Base-by-base conservation (phyloP, 202 grass and related monocot genomes). In the Carex arenaria region DNA sequence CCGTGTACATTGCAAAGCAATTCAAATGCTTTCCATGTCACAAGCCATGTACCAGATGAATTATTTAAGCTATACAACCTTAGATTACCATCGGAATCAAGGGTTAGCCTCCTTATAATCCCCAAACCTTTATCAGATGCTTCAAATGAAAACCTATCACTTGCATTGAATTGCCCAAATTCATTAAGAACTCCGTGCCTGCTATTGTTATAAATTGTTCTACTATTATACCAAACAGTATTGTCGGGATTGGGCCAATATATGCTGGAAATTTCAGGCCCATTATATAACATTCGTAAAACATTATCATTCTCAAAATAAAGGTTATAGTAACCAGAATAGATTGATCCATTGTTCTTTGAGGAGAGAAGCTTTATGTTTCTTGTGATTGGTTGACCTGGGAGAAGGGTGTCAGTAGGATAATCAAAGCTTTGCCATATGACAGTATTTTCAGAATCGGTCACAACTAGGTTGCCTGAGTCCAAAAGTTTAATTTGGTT, bases 301-400 rank as follows among this genome's bases (percentile, higher is more conserved):
- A 95, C 74, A 23, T 90, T 95, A 51, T 93, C 80, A 62, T 92
- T 93, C 67, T 93, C 90, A 60, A 93, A 95, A 59, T 92, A 91
- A 34, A 95, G 87, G 80, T 0, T 26, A 79, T 93, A 88, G 30
- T 87, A 65, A 19, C 72, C 80, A 0, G 87, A 63, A 6, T 4
- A 19, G 4, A 59, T 20, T 0, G 6, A 22, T 60, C 51, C 77
- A 0, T 47, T 20, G 49, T 26, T 42, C 2, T 36, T 38, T 64
- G 11, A 42, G n/a, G 93, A 85, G 23, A 73, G 66, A 14, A 96
- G 83, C 81, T 14, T 85, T 3, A 56, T 86, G 2, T 82, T 60
- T 42, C 64, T 89, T 1, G 80, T 91, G 43, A 91, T 71, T 43
- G 2, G 70, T 75, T 91, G 90, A 7, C 61, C 61, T 19, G 93